These are phyloP conservation scores for Sphagnurus paluster DNA, from an alignment of 1,284 basidiomycete genomes.

Conservation along the genomic window DNA sequence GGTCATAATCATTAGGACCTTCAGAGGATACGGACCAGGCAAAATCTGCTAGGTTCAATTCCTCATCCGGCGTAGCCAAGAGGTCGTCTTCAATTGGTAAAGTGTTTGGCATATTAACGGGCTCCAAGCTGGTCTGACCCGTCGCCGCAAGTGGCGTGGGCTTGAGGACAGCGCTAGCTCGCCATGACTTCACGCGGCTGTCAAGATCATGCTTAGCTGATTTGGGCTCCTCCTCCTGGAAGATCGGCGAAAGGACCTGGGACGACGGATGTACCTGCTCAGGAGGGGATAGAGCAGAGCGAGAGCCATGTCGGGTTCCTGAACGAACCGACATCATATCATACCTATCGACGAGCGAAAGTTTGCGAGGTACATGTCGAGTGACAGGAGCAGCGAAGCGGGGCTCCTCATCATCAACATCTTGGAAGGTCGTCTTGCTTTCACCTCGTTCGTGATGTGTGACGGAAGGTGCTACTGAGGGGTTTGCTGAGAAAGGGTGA, in stretches of 20 bases:
- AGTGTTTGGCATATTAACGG: slow-evolving; percentile 52
- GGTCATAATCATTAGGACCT: slow-evolving; percentile 52
- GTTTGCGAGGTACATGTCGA: slow-evolving; percentile 60
- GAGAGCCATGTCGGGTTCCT: slow-evolving; percentile 28
- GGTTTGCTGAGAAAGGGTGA: slow-evolving; percentile 39
- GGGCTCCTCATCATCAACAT: slow-evolving; percentile 22
- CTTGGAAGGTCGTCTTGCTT: slow-evolving; percentile 50
- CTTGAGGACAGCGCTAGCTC: slow-evolving; percentile 51
- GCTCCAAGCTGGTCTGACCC: slow-evolving; percentile 54
- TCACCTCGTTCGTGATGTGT: slow-evolving; percentile 57
- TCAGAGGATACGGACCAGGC: slow-evolving; percentile 68
- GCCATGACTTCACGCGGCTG: slow-evolving; percentile 63
- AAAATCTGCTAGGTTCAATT: slow-evolving; percentile 63
- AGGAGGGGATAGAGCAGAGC: slow-evolving; percentile 29
- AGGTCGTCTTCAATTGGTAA: slow-evolving; percentile 37
- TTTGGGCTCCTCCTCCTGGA: slow-evolving; percentile 58
- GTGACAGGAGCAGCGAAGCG: slow-evolving; percentile 18
- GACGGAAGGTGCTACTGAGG: slow-evolving; percentile 41
- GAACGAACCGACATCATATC: slow-evolving; percentile 43
- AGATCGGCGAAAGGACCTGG: slow-evolving; percentile 56
- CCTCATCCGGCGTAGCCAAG: slow-evolving; percentile 28
- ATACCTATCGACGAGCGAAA: slow-evolving; percentile 66
- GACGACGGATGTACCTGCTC: slow-evolving; percentile 26
- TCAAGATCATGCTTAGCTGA: slow-evolving; percentile 52
- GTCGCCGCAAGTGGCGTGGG: slow-evolving; percentile 49